Percentiles rank a stretch among this genome's conserved stretches.
Conservation (phyloP, 176 grass and related monocot genomes). For the Juncus effusus region DNA sequence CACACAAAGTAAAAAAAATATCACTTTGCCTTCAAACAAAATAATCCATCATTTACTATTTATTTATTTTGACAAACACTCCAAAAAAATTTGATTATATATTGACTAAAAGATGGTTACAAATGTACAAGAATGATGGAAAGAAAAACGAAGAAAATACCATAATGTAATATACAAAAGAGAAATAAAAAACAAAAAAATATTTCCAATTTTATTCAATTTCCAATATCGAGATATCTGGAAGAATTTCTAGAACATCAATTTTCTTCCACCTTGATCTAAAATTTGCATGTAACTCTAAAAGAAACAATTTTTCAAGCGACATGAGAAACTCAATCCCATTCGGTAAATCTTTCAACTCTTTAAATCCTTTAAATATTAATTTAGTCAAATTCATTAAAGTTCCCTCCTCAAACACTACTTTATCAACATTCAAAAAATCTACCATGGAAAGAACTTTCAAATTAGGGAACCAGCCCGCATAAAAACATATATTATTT, state of each 20-base stretch:
- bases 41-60: no score
- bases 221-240: not conserved
- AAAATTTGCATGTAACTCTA: not conserved
- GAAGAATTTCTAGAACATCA: not conserved
- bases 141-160: no score
- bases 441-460: not conserved
- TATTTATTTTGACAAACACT: no score
- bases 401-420: not conserved
- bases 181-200: not conserved
- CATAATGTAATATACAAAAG: not conserved
- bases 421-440: not conserved
- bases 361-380: not conserved
- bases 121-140: no score
- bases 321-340: conserved; percentile 4
- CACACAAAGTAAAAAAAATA: no score
- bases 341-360: not conserved
- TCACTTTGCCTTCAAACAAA: no score
- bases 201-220: not conserved
- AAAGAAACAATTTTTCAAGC: not conserved
- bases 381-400: not conserved
- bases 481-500: not conserved
- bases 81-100: no score
- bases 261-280: not conserved
- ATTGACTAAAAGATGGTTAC: no score
- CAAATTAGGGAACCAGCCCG: conserved; percentile 2